phyloP scores from a whole-genome alignment of 805 yeast species.

The Barnettozyma sp. region DNA sequence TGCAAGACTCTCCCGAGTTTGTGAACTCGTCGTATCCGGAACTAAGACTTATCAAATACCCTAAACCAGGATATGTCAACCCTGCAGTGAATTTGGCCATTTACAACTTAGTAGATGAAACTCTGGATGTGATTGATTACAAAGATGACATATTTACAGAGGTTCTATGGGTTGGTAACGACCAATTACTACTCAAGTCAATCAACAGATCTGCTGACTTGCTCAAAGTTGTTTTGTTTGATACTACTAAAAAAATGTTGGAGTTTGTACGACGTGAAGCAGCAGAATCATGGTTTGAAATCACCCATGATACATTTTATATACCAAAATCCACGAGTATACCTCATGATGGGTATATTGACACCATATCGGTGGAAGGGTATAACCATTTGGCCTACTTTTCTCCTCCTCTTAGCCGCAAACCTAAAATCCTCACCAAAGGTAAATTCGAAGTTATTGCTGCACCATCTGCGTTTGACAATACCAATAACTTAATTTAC shows the following conservation, averaged over 20 bases:
- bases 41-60: conserved; percentile 59
- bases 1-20: conserved; percentile 38
- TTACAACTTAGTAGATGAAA: conserved; percentile 30
- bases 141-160: conserved; percentile 50
- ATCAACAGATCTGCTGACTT: conserved; percentile 63
- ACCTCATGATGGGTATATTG: conserved; percentile 67
- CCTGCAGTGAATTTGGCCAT: conserved; percentile 56
- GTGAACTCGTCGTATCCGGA: conserved; percentile 47
- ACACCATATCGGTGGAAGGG: conserved; percentile 59
- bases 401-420: conserved; percentile 54
- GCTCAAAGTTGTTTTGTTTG: conserved; percentile 49
- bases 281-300: conserved; percentile 67
- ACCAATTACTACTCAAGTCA: conserved; percentile 44
- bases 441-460: conserved; percentile 91
- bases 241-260: conserved; percentile 34
- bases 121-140: conserved; percentile 36
- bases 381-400: conserved; percentile 77
- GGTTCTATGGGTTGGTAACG: conserved; percentile 60
- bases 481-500: conserved; percentile 40
- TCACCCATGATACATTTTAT: conserved; percentile 53
- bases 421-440: conserved; percentile 52
- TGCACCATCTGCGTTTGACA: conserved; percentile 61
- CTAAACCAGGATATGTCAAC: conserved; percentile 76
- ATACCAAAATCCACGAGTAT: conserved; percentile 47
- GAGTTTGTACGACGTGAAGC: conserved; percentile 41